A percentile compares a stretch with the other conserved stretches of the same genome.
Evolutionary conservation across 2,329 filamentous ascomycete species (phyloP).

Genomic region (Penicillium olsonii): DNA sequence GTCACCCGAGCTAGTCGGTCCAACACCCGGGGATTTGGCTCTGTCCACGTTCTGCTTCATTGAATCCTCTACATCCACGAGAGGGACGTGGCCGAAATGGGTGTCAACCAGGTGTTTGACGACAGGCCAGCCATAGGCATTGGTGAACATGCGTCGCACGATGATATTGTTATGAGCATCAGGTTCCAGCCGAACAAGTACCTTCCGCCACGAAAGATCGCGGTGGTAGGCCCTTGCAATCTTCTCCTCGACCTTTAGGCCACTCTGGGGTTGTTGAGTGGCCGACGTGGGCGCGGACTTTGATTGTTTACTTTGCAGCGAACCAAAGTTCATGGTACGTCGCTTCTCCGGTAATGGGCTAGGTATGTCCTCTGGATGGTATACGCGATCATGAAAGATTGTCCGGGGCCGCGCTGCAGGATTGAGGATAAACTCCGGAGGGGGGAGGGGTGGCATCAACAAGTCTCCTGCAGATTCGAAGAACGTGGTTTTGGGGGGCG

Average conservation of each 20-base stretch:
- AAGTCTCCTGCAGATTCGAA: constrained; percentile 94
- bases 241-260: constrained; percentile 93
- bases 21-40: constrained; percentile 61
- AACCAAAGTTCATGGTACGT: constrained; percentile 41
- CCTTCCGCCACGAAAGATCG: constrained; percentile 92
- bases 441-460: constrained; percentile 83
- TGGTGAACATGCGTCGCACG: constrained; percentile 92
- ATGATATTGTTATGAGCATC: constrained; percentile 99
- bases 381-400: constrained; percentile 96
- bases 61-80: constrained; percentile 67
- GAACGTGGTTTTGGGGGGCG: constrained; percentile 86
- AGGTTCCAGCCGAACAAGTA: constrained; percentile 90
- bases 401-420: constrained; percentile 78
- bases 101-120: constrained; percentile 92
- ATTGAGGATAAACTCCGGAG: constrained; percentile 78
- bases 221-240: constrained; percentile 94
- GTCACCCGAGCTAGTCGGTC: constrained; percentile 63
- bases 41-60: constrained; percentile 68
- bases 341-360: constrained; percentile 61
- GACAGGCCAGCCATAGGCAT: constrained; percentile 97
- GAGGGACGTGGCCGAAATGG: constrained; percentile 79
- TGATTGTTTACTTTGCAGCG: constrained; percentile 21
- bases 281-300: constrained; percentile 8
- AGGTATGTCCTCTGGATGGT: constrained; percentile 91
- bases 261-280: constrained; percentile 26